phyloP scores from a whole-genome alignment of 1,139 yeast species.

The Sugiyamaella japonica region DNA sequence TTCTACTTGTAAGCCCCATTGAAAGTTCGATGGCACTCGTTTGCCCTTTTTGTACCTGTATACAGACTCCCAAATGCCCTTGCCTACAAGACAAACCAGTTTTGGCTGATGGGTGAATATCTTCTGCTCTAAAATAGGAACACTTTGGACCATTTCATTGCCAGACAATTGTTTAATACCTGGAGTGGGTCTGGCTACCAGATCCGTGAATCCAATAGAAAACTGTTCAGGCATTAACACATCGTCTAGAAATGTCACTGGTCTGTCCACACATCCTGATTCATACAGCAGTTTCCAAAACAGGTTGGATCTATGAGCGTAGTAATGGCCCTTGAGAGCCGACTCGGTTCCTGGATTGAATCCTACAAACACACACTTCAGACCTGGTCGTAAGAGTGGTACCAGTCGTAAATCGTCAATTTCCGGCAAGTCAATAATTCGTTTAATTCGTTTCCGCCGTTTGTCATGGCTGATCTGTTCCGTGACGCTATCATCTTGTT shows the following conservation, averaged over 20 bases:
- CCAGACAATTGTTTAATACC: constrained; percentile 56
- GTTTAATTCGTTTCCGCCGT: constrained; percentile 7
- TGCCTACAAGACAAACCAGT: constrained; percentile 63
- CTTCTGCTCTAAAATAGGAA: constrained; percentile 53
- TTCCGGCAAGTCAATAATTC: constrained; percentile 12
- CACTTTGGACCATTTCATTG: constrained; percentile 57
- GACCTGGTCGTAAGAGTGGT: constrained; percentile 39
- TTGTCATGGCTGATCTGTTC: not conserved
- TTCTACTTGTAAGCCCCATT: constrained; percentile 55
- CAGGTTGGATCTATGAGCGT: constrained; percentile 68
- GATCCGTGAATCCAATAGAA: constrained; percentile 69
- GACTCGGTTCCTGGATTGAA: constrained; percentile 74
- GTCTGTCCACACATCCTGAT: constrained; percentile 47
- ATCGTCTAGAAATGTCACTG: constrained; percentile 47
- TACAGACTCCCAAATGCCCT: constrained; percentile 74
- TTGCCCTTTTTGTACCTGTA: constrained; percentile 42
- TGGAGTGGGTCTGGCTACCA: constrained; percentile 64
- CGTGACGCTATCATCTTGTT: not conserved
- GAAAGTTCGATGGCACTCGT: constrained; percentile 34
- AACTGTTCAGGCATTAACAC: constrained; percentile 45
- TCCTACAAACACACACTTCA: constrained; percentile 60
- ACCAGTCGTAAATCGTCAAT: constrained; percentile 37
- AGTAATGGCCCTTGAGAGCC: constrained; percentile 64
- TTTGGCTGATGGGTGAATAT: constrained; percentile 45
- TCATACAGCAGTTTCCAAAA: constrained; percentile 70